Evolutionary conservation across 371 early-diverging fungal genomes (phyloP), one percentile per base, ranked within the genome.

Genomic region (Rhizopus stolonifer): DNA sequence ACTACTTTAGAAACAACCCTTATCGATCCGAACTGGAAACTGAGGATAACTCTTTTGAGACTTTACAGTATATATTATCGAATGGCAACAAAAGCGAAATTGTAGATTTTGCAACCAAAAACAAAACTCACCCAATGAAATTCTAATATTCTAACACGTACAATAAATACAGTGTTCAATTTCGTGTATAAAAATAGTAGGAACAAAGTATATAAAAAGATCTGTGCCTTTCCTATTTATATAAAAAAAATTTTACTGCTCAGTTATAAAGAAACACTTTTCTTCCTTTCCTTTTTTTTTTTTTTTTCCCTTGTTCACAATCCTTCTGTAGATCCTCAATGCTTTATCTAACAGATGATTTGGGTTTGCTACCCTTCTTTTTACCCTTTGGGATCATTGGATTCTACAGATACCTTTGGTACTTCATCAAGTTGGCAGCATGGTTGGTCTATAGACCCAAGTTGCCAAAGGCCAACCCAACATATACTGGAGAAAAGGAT

Each of bases 301-400:
- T 46, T 25, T 52, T 42, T 23, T 39, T 42, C 22, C n/a, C 29
- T 50, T 43, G 25, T 19, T 34, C 17, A 19, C 19, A 7, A 38
- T 17, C 36, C 6, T 33, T 24, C 23, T 23, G 18, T 43, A 18
- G n/a, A 47, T 1, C 43, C 4, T 36, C 8, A 2, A 88, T 88
- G 89, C 70, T 89, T 61, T 87, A 89, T 62, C 67, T 89, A 23
- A 89, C 89, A n/a, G 75, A 77, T 42, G 85, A 85, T 61, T 54
- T 83, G 15, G 65, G 65, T 13, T 36, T 57, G 71, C 60, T 88
- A 43, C 87, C 89, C 44, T 75, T 88, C 54, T 88, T 84, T 58
- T 67, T 88, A 46, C 89, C 89, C 3, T 65, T 88, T 49, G 89
- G 89, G 18, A 80, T 88, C 52, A 74, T 88, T 40, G 89, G 89